A percentile compares a stretch with the other conserved stretches of the same genome.
These are phyloP conservation scores for Fabrea salina DNA, from an alignment of 169 alveolate species.

Conservation along the genomic window DNA sequence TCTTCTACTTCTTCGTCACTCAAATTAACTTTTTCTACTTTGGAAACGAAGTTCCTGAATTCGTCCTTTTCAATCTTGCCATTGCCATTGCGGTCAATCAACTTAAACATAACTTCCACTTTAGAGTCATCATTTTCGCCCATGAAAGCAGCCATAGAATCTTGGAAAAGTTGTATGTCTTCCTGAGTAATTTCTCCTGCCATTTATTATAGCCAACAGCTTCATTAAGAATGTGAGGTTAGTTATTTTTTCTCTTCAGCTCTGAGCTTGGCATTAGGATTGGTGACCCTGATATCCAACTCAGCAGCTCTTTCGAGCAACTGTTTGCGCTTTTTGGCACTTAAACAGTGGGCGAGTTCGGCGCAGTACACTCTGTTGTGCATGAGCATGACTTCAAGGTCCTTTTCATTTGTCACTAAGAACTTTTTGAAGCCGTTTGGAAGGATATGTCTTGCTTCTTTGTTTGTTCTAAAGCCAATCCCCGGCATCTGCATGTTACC, in stretches of 20 bases:
- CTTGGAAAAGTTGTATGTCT: no score
- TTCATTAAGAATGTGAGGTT: conserved; percentile 4
- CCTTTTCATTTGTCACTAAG: conserved; percentile 81
- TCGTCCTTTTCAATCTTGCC: no score
- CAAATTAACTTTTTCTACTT: no score
- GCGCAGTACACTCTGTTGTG: conserved; percentile 93
- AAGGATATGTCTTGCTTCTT: conserved; percentile 90
- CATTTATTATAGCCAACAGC: no score
- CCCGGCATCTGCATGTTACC: conserved; percentile 94
- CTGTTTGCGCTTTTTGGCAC: conserved; percentile 89
- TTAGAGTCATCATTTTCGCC: no score
- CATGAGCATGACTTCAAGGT: conserved; percentile 93
- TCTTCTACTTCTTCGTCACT: no score
- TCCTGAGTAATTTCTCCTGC: no score
- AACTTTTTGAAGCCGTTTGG: conserved; percentile 93
- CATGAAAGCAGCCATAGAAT: no score
- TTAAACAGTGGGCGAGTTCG: conserved; percentile 91
- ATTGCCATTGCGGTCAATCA: no score
- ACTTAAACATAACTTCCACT: no score
- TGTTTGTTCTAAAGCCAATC: conserved; percentile 96
- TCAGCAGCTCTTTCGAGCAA: conserved; percentile 94
- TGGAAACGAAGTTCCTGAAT: no score
- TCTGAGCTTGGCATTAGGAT: conserved; percentile 82
- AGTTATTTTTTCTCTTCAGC: conserved; percentile 45
- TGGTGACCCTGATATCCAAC: conserved; percentile 89